These are phyloP conservation scores for Grosmannia clavigera DNA, from an alignment of 2,329 filamentous ascomycete species.

Conservation along the genomic window DNA sequence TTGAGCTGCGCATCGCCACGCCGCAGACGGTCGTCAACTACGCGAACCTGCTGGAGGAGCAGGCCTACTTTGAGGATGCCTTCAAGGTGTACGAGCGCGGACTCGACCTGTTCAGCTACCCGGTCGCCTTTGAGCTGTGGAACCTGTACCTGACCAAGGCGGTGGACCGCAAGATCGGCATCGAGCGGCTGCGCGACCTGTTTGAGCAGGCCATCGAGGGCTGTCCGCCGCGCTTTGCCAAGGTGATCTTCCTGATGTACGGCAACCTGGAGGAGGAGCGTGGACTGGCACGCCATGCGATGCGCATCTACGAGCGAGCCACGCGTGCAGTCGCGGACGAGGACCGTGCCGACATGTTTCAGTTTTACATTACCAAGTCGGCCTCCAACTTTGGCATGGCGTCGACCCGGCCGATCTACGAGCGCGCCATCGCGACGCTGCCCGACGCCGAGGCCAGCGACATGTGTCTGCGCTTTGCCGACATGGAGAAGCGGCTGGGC, in stretches of 20 bases:
- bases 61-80: constrained; percentile 90
- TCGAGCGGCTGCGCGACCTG: constrained; percentile 84
- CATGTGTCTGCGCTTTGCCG: constrained; percentile 97
- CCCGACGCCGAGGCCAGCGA: constrained; percentile 87
- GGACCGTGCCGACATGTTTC: constrained; percentile 94
- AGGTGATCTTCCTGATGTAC: constrained; percentile 95
- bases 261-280: constrained; percentile 93
- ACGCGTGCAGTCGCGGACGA: constrained; percentile 91
- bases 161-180: constrained; percentile 88
- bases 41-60: constrained; percentile 85
- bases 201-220: constrained; percentile 96
- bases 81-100: constrained; percentile 97
- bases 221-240: constrained; percentile 90
- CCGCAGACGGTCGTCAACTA: constrained; percentile 98
- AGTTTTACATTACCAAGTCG: constrained; percentile 85
- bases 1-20: constrained; percentile 93
- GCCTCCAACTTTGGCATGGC: constrained; percentile 95
- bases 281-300: constrained; percentile 86
- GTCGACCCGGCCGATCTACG: constrained; percentile 90
- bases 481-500: constrained; percentile 43
- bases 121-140: constrained; percentile 96
- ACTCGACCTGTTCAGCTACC: constrained; percentile 95
- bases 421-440: constrained; percentile 84
- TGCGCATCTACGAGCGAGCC: constrained; percentile 97
- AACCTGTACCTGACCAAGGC: constrained; percentile 97